A percentile compares a stretch with the other conserved stretches of the same genome.
These are phyloP conservation scores for Exophiala sp. DNA, from an alignment of 2,329 filamentous ascomycete genomes.

Conservation along the genomic window DNA sequence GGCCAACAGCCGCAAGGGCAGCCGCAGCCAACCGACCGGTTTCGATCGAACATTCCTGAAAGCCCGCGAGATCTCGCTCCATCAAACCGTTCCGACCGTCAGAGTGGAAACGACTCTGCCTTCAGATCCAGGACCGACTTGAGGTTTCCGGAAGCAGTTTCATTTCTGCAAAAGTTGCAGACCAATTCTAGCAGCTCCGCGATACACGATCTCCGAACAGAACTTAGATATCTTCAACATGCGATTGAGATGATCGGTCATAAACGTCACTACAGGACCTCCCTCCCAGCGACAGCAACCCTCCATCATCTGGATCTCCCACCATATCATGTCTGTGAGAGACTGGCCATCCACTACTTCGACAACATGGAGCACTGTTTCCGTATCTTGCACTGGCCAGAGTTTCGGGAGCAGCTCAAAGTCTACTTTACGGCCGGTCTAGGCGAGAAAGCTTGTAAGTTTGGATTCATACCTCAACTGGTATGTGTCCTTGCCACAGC, in stretches of 20 bases:
- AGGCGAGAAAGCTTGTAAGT: constrained; percentile 12
- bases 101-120: neutral
- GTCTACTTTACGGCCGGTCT: constrained; percentile 19
- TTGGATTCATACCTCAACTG: constrained; percentile 23
- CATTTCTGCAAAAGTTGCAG: constrained; percentile 15
- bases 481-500: constrained; percentile 23
- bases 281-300: neutral
- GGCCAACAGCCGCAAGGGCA: neutral
- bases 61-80: neutral
- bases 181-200: neutral
- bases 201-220: constrained; percentile 8
- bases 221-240: constrained; percentile 16
- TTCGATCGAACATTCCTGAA: neutral
- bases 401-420: constrained; percentile 19
- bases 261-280: neutral
- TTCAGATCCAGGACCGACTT: too few species aligned
- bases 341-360: constrained; percentile 24
- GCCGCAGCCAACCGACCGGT: too few species aligned
- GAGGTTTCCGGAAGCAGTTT: constrained; percentile 20
- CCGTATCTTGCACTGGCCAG: constrained; percentile 22
- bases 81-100: neutral
- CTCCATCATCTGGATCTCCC: constrained; percentile 10
- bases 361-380: constrained; percentile 29
- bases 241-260: constrained; percentile 13
- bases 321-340: constrained; percentile 18